Evolutionary conservation across 495 filamentous ascomycete species (phyloP).

Genomic region (Penicillium maclennaniae): DNA sequence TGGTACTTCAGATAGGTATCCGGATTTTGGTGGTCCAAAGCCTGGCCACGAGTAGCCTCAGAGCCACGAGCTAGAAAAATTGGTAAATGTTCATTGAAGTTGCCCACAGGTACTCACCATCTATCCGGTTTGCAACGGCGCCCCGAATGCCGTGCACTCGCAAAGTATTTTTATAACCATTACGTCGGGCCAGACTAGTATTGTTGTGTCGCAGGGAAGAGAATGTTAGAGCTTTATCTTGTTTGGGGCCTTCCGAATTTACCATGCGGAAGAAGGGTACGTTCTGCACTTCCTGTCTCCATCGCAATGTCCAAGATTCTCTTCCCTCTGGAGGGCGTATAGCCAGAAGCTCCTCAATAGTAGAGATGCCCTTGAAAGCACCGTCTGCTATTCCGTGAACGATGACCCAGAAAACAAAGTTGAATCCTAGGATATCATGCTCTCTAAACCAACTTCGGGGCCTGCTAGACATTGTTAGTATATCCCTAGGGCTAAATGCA

Average conservation of each 20-base stretch:
- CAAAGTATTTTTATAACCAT: too few species aligned
- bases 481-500: too few species aligned
- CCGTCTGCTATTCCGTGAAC: background rate
- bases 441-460: background rate
- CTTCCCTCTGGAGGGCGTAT: background rate
- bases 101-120: background rate
- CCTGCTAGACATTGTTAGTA: too few species aligned
- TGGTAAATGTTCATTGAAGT: background rate
- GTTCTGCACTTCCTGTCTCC: background rate
- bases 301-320: background rate
- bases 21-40: background rate
- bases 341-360: background rate
- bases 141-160: too few species aligned
- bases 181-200: too few species aligned
- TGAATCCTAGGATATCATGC: background rate
- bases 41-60: background rate
- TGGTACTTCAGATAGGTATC: background rate
- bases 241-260: background rate
- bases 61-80: background rate
- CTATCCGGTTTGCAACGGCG: background rate
- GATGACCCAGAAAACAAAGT: background rate
- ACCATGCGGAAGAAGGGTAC: background rate
- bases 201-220: too few species aligned
- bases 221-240: background rate
- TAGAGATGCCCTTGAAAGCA: background rate